These are phyloP conservation scores for Mycosphaerella sp. DNA, from an alignment of 2,329 filamentous ascomycete species.

Conservation along the genomic window DNA sequence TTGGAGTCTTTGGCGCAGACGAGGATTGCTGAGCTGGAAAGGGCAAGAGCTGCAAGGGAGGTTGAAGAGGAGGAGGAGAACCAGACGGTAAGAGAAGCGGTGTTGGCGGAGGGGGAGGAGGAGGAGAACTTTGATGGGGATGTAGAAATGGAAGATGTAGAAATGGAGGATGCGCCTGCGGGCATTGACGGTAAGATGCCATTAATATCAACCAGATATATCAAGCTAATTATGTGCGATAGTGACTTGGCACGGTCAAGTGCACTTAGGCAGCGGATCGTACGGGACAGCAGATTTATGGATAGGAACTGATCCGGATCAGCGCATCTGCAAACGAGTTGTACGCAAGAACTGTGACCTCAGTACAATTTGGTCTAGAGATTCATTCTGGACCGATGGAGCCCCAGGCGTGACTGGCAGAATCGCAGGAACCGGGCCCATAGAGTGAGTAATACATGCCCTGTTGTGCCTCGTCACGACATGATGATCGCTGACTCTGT, in stretches of 20 bases:
- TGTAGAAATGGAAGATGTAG: too few species aligned
- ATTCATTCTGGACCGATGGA: neutral
- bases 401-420: neutral
- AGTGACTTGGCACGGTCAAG: neutral
- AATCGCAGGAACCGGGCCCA: neutral
- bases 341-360: neutral
- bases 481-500: neutral
- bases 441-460: neutral
- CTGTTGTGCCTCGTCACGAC: neutral
- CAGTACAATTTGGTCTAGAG: neutral
- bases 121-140: too few species aligned
- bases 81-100: too few species aligned
- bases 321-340: neutral
- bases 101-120: too few species aligned
- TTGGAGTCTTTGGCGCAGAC: too few species aligned
- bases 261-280: neutral
- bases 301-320: neutral
- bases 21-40: too few species aligned
- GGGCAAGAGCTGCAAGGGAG: too few species aligned
- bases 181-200: neutral
- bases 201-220: neutral
- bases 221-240: neutral
- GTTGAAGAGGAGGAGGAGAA: too few species aligned
- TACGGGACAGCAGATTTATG: neutral
- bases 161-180: too few species aligned